phyloP scores from a whole-genome alignment of 768 basidiomycete species.

The Boletus speciosus region DNA sequence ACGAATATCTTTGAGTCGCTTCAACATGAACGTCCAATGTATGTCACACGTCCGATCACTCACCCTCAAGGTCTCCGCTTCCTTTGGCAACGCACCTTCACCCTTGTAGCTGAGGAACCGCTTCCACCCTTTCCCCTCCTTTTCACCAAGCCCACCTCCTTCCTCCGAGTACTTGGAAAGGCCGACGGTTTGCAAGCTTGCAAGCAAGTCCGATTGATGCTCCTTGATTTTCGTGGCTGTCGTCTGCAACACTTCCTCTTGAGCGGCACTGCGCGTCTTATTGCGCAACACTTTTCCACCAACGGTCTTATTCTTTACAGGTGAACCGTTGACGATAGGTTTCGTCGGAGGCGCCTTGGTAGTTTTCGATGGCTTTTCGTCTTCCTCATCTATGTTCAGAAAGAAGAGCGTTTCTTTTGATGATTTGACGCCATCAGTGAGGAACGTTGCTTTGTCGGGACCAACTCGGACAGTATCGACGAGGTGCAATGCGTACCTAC shows the following conservation, averaged over 20 bases:
- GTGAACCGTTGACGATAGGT: constrained; percentile 60
- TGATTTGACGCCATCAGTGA: constrained; percentile 83
- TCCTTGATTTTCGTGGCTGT: constrained; percentile 76
- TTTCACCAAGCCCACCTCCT: constrained; percentile 67
- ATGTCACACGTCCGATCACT: constrained; percentile 24
- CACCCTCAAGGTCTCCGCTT: constrained; percentile 77
- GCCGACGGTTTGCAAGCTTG: constrained; percentile 72
- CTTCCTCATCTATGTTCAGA: constrained; percentile 54
- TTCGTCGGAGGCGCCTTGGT: constrained; percentile 50
- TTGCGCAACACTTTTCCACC: constrained; percentile 86
- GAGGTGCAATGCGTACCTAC: constrained; percentile 82
- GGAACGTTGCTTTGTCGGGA: constrained; percentile 55
- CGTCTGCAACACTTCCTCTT: constrained; percentile 79
- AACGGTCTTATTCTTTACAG: constrained; percentile 68
- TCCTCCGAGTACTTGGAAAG: constrained; percentile 81
- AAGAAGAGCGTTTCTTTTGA: constrained; percentile 89
- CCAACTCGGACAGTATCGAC: constrained; percentile 86
- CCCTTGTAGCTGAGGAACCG: constrained; percentile 96
- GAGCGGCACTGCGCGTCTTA: constrained; percentile 84
- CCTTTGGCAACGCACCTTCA: constrained; percentile 84
- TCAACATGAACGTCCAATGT: constrained; percentile 7
- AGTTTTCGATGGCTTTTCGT: constrained; percentile 54
- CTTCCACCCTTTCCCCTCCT: constrained; percentile 92
- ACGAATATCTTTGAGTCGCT: constrained; percentile 66
- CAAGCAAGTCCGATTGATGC: constrained; percentile 84